Conservation (phyloP, 148 eudicot genomes). For the Fallopia convolvulus region DNA sequence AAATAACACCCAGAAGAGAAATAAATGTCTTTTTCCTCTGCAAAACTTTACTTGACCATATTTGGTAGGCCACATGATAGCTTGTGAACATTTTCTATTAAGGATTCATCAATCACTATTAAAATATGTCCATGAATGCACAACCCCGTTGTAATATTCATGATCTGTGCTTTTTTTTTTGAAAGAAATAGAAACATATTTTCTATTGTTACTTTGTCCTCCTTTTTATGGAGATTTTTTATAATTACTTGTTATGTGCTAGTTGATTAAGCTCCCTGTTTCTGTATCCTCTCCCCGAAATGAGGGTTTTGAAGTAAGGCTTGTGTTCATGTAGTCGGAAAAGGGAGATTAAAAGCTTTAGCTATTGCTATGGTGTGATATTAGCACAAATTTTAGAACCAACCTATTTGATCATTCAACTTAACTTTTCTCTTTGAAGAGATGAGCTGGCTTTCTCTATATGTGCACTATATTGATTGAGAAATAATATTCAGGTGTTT, state of each 20-base stretch:
- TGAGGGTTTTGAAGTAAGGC: not conserved
- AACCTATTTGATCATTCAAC: not conserved
- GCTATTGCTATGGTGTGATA: not conserved
- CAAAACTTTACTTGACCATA: not conserved
- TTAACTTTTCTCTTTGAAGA: not conserved
- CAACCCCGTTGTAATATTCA: not conserved
- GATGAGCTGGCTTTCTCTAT: not conserved
- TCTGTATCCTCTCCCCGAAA: not conserved
- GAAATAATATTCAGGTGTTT: slow-evolving; percentile 56
- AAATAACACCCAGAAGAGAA: not conserved
- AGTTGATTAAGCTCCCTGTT: not conserved
- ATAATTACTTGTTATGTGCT: not conserved
- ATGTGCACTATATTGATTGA: not conserved
- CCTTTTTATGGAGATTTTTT: not conserved
- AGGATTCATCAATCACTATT: not conserved
- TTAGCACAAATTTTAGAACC: not conserved
- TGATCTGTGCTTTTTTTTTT: not conserved
- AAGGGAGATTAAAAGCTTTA: not conserved
- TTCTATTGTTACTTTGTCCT: slow-evolving; percentile 3
- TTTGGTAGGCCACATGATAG: not conserved
- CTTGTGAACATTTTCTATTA: not conserved
- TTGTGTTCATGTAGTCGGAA: not conserved
- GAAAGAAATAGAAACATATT: not conserved
- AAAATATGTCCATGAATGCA: not conserved
- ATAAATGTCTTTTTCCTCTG: not conserved